These are phyloP conservation scores for Nitzschia putrida DNA, from an alignment of 108 stramenopile species.

Conservation along the genomic window DNA sequence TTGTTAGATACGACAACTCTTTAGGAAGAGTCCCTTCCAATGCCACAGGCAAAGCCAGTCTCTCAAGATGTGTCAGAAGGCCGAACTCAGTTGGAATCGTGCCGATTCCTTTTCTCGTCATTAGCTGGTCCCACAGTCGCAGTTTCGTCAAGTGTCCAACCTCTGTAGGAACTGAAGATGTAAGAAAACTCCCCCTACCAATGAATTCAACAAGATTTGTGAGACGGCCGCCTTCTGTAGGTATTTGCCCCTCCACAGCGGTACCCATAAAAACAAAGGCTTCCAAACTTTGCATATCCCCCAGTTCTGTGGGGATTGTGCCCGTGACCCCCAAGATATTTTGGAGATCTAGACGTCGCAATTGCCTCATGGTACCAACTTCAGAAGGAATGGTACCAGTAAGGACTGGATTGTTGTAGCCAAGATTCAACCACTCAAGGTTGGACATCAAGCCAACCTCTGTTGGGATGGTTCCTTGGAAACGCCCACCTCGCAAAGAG, in stretches of 20 bases:
- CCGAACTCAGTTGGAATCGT: slow-evolving; percentile 61
- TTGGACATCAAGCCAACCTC: not conserved
- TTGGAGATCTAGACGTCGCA: not conserved
- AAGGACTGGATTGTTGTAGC: slow-evolving; percentile 43
- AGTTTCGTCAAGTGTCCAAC: slow-evolving; percentile 55
- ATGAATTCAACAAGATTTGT: not conserved
- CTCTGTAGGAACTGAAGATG: slow-evolving; percentile 52
- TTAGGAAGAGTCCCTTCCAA: slow-evolving; percentile 51
- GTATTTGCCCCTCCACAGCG: slow-evolving; percentile 3
- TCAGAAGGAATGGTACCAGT: slow-evolving; percentile 49
- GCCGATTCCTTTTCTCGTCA: slow-evolving; percentile 40
- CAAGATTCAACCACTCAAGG: slow-evolving; percentile 15
- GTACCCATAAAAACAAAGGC: not conserved
- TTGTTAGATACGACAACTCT: slow-evolving; percentile 47
- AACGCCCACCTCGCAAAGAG: not conserved
- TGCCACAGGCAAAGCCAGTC: slow-evolving; percentile 36
- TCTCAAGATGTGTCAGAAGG: slow-evolving; percentile 36
- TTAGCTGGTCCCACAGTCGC: slow-evolving; percentile 33
- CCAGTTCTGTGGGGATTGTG: slow-evolving; percentile 17
- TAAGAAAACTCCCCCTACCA: slow-evolving; percentile 1
- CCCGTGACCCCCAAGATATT: slow-evolving; percentile 35
- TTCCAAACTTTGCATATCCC: not conserved
- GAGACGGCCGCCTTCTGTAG: slow-evolving; percentile 5
- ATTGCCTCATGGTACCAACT: slow-evolving; percentile 6
- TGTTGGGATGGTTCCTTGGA: not conserved